These are phyloP conservation scores for Zizania palustris DNA, from an alignment of 202 grass and related monocot genomes.

Conservation along the genomic window DNA sequence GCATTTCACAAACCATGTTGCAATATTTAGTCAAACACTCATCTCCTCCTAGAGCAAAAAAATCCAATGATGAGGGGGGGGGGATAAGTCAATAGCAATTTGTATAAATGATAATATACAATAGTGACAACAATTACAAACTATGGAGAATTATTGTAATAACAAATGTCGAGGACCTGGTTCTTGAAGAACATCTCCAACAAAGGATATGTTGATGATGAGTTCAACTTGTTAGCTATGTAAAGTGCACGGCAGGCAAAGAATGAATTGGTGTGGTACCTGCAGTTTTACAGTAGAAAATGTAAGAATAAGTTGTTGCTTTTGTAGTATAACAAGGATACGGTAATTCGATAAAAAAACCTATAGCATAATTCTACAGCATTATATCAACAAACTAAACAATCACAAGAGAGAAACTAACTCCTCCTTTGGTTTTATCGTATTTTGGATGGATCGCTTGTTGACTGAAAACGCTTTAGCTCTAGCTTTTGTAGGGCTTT, in stretches of 20 bases:
- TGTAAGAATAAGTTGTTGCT: background rate
- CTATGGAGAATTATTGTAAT: background rate
- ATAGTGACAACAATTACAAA: background rate
- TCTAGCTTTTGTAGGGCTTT: no score
- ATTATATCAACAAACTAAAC: background rate
- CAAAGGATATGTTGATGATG: conserved; percentile 81
- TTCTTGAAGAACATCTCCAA: conserved; percentile 87
- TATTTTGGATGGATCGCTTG: no score
- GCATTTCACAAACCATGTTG: background rate
- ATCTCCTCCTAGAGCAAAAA: background rate
- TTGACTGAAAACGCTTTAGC: no score
- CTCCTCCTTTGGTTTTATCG: no score
- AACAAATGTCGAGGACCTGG: conserved; percentile 53
- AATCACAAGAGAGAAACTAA: no score
- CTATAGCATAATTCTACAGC: background rate
- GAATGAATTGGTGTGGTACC: conserved; percentile 89
- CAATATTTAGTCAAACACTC: background rate
- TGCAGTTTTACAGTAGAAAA: conserved; percentile 46
- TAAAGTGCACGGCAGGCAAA: conserved; percentile 81
- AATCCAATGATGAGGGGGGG: background rate
- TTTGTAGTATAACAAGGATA: background rate
- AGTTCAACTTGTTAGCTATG: conserved; percentile 88
- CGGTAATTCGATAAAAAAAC: background rate
- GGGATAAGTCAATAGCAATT: background rate
- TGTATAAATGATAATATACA: conserved; percentile 4